These are phyloP conservation scores for Phytophthora fragariae DNA, from an alignment of 352 stramenopile species.

Conservation along the genomic window DNA sequence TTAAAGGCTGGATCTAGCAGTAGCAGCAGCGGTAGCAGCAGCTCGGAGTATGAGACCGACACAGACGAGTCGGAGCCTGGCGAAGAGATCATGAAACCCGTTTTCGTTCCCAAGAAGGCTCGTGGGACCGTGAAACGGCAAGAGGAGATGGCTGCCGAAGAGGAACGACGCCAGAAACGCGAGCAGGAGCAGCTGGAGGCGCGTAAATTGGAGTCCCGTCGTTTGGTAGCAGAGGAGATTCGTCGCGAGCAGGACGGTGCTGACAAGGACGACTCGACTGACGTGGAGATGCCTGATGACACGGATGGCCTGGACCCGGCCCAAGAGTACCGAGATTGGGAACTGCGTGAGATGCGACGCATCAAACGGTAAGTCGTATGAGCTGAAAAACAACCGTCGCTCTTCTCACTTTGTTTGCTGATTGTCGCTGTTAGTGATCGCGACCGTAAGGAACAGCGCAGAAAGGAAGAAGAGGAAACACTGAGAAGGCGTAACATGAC, in stretches of 20 bases:
- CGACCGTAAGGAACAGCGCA: conserved; percentile 77
- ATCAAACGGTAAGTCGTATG: conserved; percentile 81
- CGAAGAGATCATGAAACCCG: conserved; percentile 88
- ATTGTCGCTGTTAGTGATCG: conserved; percentile 62
- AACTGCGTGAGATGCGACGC: conserved; percentile 93
- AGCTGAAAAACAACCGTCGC: background rate
- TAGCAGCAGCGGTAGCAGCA: conserved; percentile 53
- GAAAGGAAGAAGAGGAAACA: conserved; percentile 91
- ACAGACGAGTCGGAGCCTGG: conserved; percentile 76
- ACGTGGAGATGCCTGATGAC: conserved; percentile 91
- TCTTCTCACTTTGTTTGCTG: conserved; percentile 16
- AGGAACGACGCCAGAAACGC: conserved; percentile 60
- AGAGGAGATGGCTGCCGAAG: conserved; percentile 81
- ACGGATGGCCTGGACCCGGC: conserved; percentile 90
- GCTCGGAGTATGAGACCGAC: conserved; percentile 86
- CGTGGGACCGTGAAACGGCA: conserved; percentile 85
- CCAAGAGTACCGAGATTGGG: conserved; percentile 94
- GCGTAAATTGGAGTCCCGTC: conserved; percentile 75
- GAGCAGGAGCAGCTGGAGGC: conserved; percentile 69
- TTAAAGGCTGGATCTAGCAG: conserved; percentile 51
- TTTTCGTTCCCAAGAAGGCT: conserved; percentile 93
- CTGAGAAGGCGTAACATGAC: conserved; percentile 93
- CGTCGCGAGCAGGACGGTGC: conserved; percentile 65
- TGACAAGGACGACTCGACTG: conserved; percentile 58
- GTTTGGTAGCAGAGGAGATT: conserved; percentile 81